Percentiles rank a stretch among this genome's conserved stretches.
Evolutionary conservation across 257 asterid genomes (phyloP).

Genomic region (Dorcoceras hygrometricum): DNA sequence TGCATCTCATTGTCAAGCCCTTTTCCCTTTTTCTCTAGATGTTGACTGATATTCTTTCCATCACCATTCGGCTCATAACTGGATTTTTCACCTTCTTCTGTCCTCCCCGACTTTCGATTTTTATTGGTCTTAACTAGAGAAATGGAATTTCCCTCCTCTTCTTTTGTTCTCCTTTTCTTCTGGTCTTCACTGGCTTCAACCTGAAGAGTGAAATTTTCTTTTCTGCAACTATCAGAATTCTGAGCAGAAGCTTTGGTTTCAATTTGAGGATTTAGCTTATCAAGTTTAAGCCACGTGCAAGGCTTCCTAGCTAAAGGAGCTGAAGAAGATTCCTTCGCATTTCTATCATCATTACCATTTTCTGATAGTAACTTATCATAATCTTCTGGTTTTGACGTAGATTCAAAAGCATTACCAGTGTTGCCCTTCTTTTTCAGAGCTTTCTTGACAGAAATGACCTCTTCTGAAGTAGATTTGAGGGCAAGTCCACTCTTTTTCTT

Average conservation of each 20-base stretch:
- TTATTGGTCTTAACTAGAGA: slow-evolving; percentile 24
- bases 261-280: slow-evolving; percentile 34
- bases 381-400: slow-evolving; percentile 25
- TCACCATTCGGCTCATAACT: slow-evolving; percentile 19
- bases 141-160: slow-evolving; percentile 15
- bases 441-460: slow-evolving; percentile 24
- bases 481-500: slow-evolving; percentile 25
- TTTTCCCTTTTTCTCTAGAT: slow-evolving; percentile 28
- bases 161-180: slow-evolving; percentile 24
- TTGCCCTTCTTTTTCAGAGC: slow-evolving; percentile 28
- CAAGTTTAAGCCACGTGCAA: slow-evolving; percentile 49
- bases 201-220: slow-evolving; percentile 29
- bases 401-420: slow-evolving; percentile 24
- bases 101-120: slow-evolving; percentile 40
- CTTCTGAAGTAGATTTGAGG: slow-evolving; percentile 21
- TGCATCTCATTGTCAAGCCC: slow-evolving; percentile 24
- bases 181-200: slow-evolving; percentile 25
- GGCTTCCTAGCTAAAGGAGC: slow-evolving; percentile 45
- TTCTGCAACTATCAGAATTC: slow-evolving; percentile 37
- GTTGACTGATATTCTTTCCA: slow-evolving; percentile 19
- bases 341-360: slow-evolving; percentile 20
- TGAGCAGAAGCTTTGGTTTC: slow-evolving; percentile 32
- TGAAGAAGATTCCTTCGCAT: slow-evolving; percentile 32
- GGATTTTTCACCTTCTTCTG: slow-evolving; percentile 29
- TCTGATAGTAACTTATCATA: slow-evolving; percentile 26